Conservation (phyloP, 2,329 filamentous ascomycete genomes). For the Paecilomyces niveus region DNA sequence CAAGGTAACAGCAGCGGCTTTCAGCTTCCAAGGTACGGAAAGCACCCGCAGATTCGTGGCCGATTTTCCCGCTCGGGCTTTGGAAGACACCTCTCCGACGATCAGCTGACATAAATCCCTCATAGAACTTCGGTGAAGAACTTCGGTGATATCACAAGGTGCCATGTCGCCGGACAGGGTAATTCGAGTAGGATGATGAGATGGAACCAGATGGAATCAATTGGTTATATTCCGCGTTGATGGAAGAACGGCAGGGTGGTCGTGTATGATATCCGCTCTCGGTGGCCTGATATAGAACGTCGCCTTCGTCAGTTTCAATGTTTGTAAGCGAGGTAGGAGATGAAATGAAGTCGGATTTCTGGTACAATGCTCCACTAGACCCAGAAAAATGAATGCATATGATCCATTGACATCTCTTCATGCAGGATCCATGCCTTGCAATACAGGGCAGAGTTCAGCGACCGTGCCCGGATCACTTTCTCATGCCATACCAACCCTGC, state of each 20-base stretch:
- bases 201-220: background rate
- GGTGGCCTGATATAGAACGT: background rate
- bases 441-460: background rate
- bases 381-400: too few relatives aligned
- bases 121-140: background rate
- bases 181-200: background rate
- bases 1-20: background rate
- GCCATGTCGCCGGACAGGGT: background rate
- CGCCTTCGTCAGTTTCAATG: background rate
- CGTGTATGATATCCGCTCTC: background rate
- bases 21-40: background rate
- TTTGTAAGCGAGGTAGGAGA: background rate
- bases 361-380: background rate
- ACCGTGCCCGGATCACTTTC: background rate
- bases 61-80: background rate
- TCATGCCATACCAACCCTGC: background rate
- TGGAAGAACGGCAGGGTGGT: background rate
- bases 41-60: background rate
- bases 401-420: too few relatives aligned
- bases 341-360: background rate
- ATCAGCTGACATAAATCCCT: background rate
- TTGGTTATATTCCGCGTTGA: background rate
- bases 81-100: background rate
- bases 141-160: background rate
- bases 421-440: too few relatives aligned